Conservation (phyloP, 2,329 filamentous ascomycete genomes). For the Fusarium udum region DNA sequence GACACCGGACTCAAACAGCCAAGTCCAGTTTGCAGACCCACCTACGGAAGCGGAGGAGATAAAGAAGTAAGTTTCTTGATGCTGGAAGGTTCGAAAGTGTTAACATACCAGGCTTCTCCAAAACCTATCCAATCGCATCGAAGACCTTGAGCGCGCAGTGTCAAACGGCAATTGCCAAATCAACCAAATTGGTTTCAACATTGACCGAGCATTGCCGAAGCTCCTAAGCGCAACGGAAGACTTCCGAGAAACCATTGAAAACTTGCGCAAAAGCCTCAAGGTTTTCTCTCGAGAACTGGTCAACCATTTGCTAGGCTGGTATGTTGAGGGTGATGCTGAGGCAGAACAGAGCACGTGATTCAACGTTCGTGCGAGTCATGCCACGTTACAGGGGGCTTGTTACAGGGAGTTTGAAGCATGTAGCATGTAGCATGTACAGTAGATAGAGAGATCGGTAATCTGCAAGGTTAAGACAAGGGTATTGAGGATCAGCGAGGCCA, state of each 20-base stretch:
- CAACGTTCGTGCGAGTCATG: not conserved
- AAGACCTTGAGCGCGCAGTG: constrained; percentile 5
- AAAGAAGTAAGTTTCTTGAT: not conserved
- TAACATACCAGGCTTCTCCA: not conserved
- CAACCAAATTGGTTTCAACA: not conserved
- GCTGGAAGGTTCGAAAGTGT: not conserved
- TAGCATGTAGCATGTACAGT: not conserved
- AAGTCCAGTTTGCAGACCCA: not conserved
- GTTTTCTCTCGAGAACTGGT: constrained; percentile 7
- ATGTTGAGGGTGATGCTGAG: not conserved
- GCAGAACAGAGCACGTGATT: constrained; percentile 1
- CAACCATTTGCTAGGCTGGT: constrained; percentile 5
- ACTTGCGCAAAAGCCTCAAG: constrained; percentile 7
- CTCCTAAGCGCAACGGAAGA: not conserved
- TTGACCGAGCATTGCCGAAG: constrained; percentile 4
- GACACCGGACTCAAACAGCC: not conserved
- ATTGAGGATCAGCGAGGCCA: not conserved
- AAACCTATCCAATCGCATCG: not conserved
- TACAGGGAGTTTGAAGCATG: not conserved
- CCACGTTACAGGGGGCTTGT: not conserved
- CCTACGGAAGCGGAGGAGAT: not conserved
- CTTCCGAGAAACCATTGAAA: constrained; percentile 1
- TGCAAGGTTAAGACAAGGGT: not conserved
- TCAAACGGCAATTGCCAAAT: constrained; percentile 3
- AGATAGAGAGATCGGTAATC: not conserved